Conservation (phyloP, 768 basidiomycete species). For the Symmetrospora coprosmae region DNA sequence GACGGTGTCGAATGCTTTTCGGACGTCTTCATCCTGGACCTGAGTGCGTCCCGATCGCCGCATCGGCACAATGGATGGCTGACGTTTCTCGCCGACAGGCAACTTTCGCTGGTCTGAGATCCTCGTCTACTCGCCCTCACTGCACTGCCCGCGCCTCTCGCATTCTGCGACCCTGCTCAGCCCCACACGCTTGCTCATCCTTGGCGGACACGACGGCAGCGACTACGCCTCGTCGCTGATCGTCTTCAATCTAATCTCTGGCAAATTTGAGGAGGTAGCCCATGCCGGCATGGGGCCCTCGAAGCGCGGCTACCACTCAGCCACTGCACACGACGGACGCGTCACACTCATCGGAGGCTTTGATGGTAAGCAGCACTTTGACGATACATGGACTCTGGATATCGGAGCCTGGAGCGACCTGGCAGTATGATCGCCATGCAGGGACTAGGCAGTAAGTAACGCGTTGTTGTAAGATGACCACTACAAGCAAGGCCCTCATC, state of each 20-base stretch:
- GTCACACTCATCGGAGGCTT: slow-evolving; percentile 74
- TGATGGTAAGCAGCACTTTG: slow-evolving; percentile 49
- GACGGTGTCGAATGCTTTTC: slow-evolving; percentile 77
- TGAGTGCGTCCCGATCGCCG: slow-evolving; percentile 47
- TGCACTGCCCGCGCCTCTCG: slow-evolving; percentile 41
- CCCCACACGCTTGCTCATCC: slow-evolving; percentile 65
- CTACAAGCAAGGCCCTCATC: too few relatives aligned
- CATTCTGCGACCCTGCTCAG: slow-evolving; percentile 83
- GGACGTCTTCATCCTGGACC: slow-evolving; percentile 71
- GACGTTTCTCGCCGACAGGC: slow-evolving; percentile 25
- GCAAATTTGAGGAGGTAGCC: slow-evolving; percentile 67
- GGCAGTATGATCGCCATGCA: too few relatives aligned
- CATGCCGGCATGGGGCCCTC: slow-evolving; percentile 59
- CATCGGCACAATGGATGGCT: not conserved
- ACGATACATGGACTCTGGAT: slow-evolving; percentile 73
- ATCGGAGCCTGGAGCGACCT: too few relatives aligned
- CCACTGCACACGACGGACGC: slow-evolving; percentile 67
- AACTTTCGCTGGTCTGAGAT: slow-evolving; percentile 37
- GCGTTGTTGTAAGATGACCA: too few relatives aligned
- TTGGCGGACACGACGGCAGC: slow-evolving; percentile 72
- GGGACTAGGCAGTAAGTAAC: too few relatives aligned
- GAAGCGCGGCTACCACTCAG: slow-evolving; percentile 69
- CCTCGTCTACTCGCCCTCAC: slow-evolving; percentile 45
- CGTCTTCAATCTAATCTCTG: slow-evolving; percentile 68
- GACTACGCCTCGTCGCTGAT: slow-evolving; percentile 58